phyloP scores from a whole-genome alignment of 257 asterid genomes.

The Solanum okadae region DNA sequence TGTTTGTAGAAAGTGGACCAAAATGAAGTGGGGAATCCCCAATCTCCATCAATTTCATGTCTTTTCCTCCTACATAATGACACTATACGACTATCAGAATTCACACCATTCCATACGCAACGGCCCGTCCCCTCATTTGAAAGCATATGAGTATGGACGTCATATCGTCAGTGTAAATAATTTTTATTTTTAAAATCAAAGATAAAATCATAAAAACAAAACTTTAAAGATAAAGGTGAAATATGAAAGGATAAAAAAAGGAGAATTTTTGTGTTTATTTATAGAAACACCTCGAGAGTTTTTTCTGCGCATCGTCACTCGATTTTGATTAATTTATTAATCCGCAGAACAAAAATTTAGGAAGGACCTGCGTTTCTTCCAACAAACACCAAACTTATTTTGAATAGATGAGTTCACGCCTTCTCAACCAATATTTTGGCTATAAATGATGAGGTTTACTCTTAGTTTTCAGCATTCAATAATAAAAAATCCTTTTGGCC shows the following conservation, averaged over 20 bases:
- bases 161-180: background rate
- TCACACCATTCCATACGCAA: background rate
- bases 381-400: too few species aligned
- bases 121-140: background rate
- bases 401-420: background rate
- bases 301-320: too few species aligned
- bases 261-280: too few species aligned
- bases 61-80: background rate
- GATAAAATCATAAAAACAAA: background rate
- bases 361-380: background rate
- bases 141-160: background rate
- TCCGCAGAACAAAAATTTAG: too few species aligned
- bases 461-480: background rate
- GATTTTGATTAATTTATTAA: too few species aligned
- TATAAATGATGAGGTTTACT: background rate
- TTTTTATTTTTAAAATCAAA: background rate
- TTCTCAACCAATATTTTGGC: background rate
- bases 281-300: background rate
- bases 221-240: background rate
- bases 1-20: background rate
- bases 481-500: too few species aligned
- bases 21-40: background rate
- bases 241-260: background rate
- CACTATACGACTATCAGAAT: background rate
- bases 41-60: background rate